These are phyloP conservation scores for Chenopodium quinoa DNA, from an alignment of 148 eudicot genomes.

Conservation along the genomic window DNA sequence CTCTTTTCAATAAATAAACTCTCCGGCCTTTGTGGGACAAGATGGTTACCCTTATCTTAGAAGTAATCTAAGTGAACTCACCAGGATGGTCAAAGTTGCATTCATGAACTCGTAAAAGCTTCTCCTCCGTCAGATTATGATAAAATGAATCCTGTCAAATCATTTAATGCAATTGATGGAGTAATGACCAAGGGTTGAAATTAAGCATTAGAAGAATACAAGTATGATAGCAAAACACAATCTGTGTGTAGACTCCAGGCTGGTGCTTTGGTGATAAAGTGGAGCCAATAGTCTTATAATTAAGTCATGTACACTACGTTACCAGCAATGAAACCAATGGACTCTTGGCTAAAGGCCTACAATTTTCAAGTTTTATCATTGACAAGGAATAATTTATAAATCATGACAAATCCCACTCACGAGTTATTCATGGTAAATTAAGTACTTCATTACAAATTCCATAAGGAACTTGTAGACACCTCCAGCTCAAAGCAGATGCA, in stretches of 20 bases:
- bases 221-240: too few species aligned
- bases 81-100: conserved; percentile 99
- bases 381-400: neutral
- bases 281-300: neutral
- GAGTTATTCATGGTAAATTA: neutral
- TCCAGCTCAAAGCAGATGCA: neutral
- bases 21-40: neutral
- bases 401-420: neutral
- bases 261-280: neutral
- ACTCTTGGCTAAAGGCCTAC: neutral
- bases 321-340: neutral
- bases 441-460: neutral
- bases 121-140: conserved; percentile 70
- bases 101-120: conserved; percentile 79
- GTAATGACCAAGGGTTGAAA: neutral
- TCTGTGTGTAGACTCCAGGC: neutral
- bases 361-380: neutral
- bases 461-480: neutral
- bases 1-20: neutral
- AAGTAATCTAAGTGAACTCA: conserved; percentile 32
- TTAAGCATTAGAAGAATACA: neutral
- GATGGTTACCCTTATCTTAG: neutral
- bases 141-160: conserved; percentile 87
- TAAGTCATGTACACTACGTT: neutral
- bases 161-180: conserved; percentile 10